Conservation (phyloP, 768 basidiomycete genomes). For the Amylocystis lapponica region DNA sequence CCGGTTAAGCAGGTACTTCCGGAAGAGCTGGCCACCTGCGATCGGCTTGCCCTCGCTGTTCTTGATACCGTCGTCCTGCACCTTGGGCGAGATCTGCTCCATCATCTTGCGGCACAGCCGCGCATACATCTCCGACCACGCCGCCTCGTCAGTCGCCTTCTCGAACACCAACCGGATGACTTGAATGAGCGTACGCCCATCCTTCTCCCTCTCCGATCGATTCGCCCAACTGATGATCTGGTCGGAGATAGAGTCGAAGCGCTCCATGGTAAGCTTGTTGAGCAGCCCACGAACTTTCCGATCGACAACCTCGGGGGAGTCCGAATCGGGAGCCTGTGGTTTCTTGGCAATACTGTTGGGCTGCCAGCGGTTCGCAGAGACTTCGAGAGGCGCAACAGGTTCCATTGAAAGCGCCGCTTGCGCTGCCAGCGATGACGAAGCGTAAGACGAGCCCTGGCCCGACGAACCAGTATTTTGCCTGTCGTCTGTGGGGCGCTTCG, state of each 20-base stretch:
- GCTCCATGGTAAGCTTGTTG: conserved; percentile 95
- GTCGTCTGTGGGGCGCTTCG: conserved; percentile 57
- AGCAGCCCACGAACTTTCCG: conserved; percentile 88
- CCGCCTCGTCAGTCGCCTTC: conserved; percentile 96
- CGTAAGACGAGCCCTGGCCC: conserved; percentile 12
- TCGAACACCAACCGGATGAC: conserved; percentile 96
- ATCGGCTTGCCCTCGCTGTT: conserved; percentile 82
- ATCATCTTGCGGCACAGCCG: conserved; percentile 93
- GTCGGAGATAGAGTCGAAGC: conserved; percentile 91
- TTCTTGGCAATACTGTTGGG: conserved; percentile 39
- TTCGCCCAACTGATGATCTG: conserved; percentile 96
- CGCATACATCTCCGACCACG: conserved; percentile 98
- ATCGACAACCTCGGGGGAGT: conserved; percentile 81
- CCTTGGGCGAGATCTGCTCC: conserved; percentile 83
- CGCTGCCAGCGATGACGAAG: too few species aligned
- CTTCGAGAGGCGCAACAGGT: conserved; percentile 69
- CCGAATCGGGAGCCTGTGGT: conserved; percentile 31
- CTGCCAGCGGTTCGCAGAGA: conserved; percentile 80
- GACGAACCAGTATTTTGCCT: conserved; percentile 32
- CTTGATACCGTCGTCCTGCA: conserved; percentile 85
- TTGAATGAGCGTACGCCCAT: conserved; percentile 90
- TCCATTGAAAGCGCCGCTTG: too few species aligned
- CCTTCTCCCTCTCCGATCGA: conserved; percentile 85
- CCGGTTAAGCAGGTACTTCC: conserved; percentile 92
- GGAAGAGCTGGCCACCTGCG: conserved; percentile 89